Base-by-base conservation (phyloP, 371 early-diverging fungal genomes). In the Choanephora cucurbitarum region DNA sequence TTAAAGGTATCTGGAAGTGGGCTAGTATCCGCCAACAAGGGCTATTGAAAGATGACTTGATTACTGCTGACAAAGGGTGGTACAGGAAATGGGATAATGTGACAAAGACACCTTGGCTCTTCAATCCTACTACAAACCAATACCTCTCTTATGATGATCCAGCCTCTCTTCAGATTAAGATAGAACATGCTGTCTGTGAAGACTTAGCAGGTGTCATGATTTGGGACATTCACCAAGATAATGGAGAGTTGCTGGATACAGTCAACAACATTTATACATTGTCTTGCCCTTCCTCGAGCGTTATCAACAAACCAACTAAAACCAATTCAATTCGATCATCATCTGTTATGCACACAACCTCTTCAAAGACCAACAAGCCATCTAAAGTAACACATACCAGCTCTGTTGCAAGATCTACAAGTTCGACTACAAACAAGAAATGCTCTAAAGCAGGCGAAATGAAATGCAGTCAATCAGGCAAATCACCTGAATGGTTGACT, bases 51-150 rank as follows among this genome's bases (percentile, higher is more conserved):
- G 57, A 60, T 13, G 73, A 75, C 28, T 64, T 60, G 4, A 67
- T 70, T 9, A 67, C 67, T 19, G 67, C 88, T 5, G 79, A 70
- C 23, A 21, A 62, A 23, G 77, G 77, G 9, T 86, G 81, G 81
- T 60, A 60, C 13, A 79, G 84, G 18, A 64, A 81, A 55, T 87
- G 82, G 85, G 90, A 89, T 48, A 60, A 75, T n/a, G 64, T 63
- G 9, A 70, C 86, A 18, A 65, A 80, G 64, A 88, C 89, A 0
- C 89, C 89, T n/a, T 87, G 88, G 89, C 61, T 89, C 52, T 88
- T 83, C 73, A 83, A 85, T 42, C 66, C 80, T 5, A 53, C 70
- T 2, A 64, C 69, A 40, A 74, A 80, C 28, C 71, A 65, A 0
- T 86, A 79, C 49, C 76, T 90, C 39, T 80, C 84, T 14, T 90